phyloP scores from a whole-genome alignment of 2,329 filamentous ascomycete species.

The Talaromyces funiculosus region DNA sequence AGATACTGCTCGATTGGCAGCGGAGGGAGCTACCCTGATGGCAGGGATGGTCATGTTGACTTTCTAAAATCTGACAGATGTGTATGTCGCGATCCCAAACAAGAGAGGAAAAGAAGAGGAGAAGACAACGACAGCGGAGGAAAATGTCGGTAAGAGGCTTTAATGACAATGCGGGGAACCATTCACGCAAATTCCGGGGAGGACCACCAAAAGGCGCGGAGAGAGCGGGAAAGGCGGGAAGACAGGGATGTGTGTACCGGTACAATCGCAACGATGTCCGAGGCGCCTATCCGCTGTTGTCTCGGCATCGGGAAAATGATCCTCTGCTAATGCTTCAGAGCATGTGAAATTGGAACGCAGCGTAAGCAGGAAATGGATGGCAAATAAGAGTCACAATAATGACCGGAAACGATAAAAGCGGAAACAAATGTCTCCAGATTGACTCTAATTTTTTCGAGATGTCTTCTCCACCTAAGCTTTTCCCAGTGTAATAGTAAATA shows the following conservation, averaged over 20 bases:
- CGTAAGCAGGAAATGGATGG: too few species aligned
- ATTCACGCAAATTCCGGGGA: neutral
- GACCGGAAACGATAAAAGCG: neutral
- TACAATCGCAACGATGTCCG: conserved; percentile 5
- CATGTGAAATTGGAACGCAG: too few species aligned
- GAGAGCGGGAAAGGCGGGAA: conserved; percentile 1
- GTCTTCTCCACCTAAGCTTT: neutral
- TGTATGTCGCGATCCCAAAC: neutral
- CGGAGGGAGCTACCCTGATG: conserved; percentile 42
- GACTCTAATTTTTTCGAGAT: neutral
- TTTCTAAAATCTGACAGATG: neutral
- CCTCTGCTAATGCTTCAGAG: too few species aligned
- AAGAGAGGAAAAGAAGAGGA: neutral
- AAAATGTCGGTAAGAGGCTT: neutral
- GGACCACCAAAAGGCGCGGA: neutral
- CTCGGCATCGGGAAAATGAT: too few species aligned
- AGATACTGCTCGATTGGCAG: conserved; percentile 46
- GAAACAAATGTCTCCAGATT: neutral
- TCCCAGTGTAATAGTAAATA: neutral
- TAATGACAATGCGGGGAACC: conserved; percentile 4
- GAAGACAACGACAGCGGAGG: neutral
- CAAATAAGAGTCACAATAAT: too few species aligned
- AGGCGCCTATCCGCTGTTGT: neutral
- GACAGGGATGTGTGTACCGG: too few species aligned
- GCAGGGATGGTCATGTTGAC: conserved; percentile 33